A percentile compares a stretch with the other conserved stretches of the same genome.
These are phyloP conservation scores for Achlya hypogyna DNA, from an alignment of 352 stramenopile genomes.

Conservation along the genomic window DNA sequence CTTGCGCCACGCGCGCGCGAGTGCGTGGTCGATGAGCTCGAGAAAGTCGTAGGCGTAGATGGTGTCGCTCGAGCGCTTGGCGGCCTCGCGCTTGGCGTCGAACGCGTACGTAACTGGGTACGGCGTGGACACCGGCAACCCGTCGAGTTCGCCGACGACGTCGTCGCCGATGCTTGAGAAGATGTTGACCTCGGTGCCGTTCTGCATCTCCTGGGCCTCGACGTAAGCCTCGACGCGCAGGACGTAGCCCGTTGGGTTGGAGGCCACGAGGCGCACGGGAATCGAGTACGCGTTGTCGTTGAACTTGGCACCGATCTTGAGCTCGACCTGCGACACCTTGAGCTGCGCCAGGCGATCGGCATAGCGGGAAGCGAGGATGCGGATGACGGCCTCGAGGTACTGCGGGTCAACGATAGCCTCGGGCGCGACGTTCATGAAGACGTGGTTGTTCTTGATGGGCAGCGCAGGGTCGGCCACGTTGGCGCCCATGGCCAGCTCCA, in stretches of 20 bases:
- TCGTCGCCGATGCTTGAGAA: conserved; percentile 87
- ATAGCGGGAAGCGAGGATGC: conserved; percentile 79
- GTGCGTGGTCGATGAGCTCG: conserved; percentile 95
- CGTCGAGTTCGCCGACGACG: conserved; percentile 90
- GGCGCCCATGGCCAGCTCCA: conserved; percentile 94
- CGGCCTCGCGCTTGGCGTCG: conserved; percentile 88
- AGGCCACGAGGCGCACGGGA: conserved; percentile 92
- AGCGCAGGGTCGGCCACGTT: conserved; percentile 68
- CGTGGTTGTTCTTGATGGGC: conserved; percentile 94
- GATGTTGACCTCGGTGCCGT: conserved; percentile 66
- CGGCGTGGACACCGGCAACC: conserved; percentile 89
- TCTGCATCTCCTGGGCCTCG: conserved; percentile 64
- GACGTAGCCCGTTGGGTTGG: conserved; percentile 98
- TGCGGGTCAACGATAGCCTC: conserved; percentile 91
- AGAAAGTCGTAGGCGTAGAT: conserved; percentile 99
- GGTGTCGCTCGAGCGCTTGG: conserved; percentile 93
- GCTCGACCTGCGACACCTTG: conserved; percentile 93
- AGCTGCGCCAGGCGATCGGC: conserved; percentile 87
- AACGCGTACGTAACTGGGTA: conserved; percentile 96
- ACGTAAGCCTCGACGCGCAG: conserved; percentile 99
- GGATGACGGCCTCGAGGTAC: conserved; percentile 94
- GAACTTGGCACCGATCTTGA: conserved; percentile 93
- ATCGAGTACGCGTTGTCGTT: conserved; percentile 90
- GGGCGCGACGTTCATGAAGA: conserved; percentile 98
- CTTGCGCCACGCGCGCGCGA: conserved; percentile 91